These are phyloP conservation scores for Diaporthe amygdali DNA, from an alignment of 2,329 filamentous ascomycete species.

Conservation along the genomic window DNA sequence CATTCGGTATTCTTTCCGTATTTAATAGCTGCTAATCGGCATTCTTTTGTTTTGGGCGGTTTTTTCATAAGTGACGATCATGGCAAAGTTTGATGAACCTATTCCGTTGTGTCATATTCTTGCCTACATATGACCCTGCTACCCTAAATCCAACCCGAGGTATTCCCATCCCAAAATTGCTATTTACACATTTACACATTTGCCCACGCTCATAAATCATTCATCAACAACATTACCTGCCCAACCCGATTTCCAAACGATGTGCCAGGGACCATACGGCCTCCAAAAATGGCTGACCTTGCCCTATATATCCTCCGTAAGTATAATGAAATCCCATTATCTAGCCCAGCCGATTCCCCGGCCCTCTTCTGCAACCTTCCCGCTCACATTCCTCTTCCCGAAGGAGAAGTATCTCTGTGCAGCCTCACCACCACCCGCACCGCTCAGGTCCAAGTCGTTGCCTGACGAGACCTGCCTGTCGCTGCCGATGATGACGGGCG, in stretches of 20 bases:
- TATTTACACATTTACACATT: constrained; percentile 1
- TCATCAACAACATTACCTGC: not conserved
- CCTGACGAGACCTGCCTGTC: constrained; percentile 63
- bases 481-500: constrained; percentile 57
- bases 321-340: too few relatives aligned
- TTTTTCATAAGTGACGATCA: not conserved
- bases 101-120: not conserved
- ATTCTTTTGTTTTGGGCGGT: not conserved
- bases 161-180: constrained; percentile 6
- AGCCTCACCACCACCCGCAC: constrained; percentile 18
- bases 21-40: constrained; percentile 3
- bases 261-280: not conserved
- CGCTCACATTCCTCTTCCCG: constrained; percentile 69
- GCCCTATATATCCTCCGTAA: not conserved
- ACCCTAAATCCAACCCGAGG: not conserved
- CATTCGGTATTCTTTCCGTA: not conserved
- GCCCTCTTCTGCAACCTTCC: constrained; percentile 76
- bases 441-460: constrained; percentile 53
- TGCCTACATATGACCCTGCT: not conserved
- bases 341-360: constrained; percentile 12
- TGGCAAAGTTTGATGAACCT: not conserved
- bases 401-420: constrained; percentile 35
- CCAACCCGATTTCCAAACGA: not conserved
- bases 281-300: not conserved
- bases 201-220: constrained; percentile 1